phyloP scores from a whole-genome alignment of 1,139 yeast species.

The Yamadazyma aaseri region DNA sequence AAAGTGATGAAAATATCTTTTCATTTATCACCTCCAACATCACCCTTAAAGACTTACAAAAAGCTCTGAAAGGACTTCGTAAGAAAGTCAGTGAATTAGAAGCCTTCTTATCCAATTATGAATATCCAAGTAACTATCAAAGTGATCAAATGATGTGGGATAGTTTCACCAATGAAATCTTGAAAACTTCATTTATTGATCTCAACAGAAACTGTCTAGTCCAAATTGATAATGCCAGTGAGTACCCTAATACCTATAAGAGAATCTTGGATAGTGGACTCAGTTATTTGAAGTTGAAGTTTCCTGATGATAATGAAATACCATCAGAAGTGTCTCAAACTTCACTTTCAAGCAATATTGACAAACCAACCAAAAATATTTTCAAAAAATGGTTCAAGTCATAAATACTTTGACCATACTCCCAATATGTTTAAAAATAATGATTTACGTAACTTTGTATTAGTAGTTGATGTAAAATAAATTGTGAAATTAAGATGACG shows the following conservation, averaged over 20 bases:
- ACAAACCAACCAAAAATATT: conserved; percentile 28
- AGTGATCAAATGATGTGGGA: conserved; percentile 32
- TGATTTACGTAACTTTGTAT: too few species aligned
- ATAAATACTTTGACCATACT: too few species aligned
- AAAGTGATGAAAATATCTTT: conserved; percentile 45
- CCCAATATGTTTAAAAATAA: too few species aligned
- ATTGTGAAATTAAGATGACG: too few species aligned
- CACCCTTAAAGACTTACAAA: conserved; percentile 46
- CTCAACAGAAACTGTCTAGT: conserved; percentile 32
- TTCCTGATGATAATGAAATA: conserved; percentile 16
- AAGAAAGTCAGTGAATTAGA: conserved; percentile 37
- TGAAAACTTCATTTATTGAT: conserved; percentile 33
- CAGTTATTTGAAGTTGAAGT: conserved; percentile 33
- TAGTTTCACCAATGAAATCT: conserved; percentile 30
- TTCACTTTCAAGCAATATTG: conserved; percentile 3
- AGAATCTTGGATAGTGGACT: conserved; percentile 34
- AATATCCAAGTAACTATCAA: conserved; percentile 38
- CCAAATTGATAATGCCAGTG: conserved; percentile 21
- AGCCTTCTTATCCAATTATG: conserved; percentile 34
- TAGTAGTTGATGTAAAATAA: too few species aligned
- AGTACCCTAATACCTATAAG: conserved; percentile 19
- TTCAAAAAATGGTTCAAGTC: conserved; percentile 37
- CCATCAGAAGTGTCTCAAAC: conserved; percentile 4
- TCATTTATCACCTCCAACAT: conserved; percentile 47
- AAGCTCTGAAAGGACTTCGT: conserved; percentile 42